Conservation (phyloP, 164 flowering plant genomes). For the Magnolia changhungtana region DNA sequence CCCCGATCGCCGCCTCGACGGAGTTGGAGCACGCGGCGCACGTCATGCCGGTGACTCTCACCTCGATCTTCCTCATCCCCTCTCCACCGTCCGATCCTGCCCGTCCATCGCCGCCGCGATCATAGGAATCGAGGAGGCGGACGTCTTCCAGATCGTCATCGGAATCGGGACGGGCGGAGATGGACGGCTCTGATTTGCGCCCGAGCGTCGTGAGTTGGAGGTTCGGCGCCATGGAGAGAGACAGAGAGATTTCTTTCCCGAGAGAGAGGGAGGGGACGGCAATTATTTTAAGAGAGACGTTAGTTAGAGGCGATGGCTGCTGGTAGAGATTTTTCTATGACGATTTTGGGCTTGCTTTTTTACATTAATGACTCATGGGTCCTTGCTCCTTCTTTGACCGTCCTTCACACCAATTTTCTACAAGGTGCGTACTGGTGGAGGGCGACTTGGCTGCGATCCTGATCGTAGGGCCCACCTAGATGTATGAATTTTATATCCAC, state of each 20-base stretch:
- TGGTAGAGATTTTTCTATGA: not conserved
- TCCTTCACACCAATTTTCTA: too few species aligned
- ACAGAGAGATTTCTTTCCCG: conserved; percentile 15
- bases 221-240: conserved; percentile 45
- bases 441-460: too few species aligned
- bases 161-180: conserved; percentile 13
- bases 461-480: too few species aligned
- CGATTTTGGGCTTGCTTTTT: not conserved
- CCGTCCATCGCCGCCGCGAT: conserved; percentile 16
- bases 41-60: conserved; percentile 84
- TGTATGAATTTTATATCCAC: too few species aligned
- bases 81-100: not conserved
- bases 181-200: conserved; percentile 5
- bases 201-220: conserved; percentile 45
- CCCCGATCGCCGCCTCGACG: conserved; percentile 59
- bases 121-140: conserved; percentile 64
- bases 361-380: not conserved
- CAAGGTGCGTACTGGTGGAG: too few species aligned
- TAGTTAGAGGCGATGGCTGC: not conserved
- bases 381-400: too few species aligned
- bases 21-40: conserved; percentile 96
- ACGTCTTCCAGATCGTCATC: conserved; percentile 67
- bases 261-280: conserved; percentile 17
- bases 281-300: not conserved
- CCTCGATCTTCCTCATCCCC: conserved; percentile 49